A percentile compares a stretch with the other conserved stretches of the same genome.
Evolutionary conservation across 345 rosid species (phyloP).

Genomic region (Sisymbrium irio): DNA sequence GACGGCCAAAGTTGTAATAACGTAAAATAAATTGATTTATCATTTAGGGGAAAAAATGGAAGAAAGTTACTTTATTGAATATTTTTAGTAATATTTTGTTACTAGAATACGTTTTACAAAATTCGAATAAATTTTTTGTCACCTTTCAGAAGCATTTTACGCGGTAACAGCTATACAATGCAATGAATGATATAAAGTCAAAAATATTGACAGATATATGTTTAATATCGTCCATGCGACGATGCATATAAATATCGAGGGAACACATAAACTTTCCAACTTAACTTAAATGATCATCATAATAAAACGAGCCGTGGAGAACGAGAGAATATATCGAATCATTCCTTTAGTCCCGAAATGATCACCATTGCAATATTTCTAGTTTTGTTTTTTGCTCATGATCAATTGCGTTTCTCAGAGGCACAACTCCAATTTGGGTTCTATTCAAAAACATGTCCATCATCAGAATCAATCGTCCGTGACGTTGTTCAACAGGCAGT

Average conservation of each 20-base stretch:
- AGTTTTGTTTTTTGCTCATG: background rate
- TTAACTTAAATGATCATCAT: background rate
- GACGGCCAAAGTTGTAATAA: background rate
- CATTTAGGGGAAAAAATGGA: background rate
- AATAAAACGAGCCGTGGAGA: slow-evolving; percentile 2
- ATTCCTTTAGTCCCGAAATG: slow-evolving; percentile 10
- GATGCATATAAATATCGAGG: slow-evolving; percentile 2
- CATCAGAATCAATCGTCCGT: slow-evolving; percentile 44
- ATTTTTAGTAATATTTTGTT: background rate
- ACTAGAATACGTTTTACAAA: background rate
- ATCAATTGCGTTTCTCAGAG: slow-evolving; percentile 12
- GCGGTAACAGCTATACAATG: slow-evolving; percentile 31
- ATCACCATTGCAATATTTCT: background rate
- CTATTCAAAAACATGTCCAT: slow-evolving; percentile 52
- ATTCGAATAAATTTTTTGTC: background rate
- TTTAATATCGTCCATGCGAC: background rate
- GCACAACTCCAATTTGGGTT: slow-evolving; percentile 52
- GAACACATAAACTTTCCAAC: background rate
- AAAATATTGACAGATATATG: slow-evolving; percentile 9
- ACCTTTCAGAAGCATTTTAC: slow-evolving; percentile 21
- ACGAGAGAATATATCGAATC: background rate
- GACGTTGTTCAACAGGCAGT: slow-evolving; percentile 37
- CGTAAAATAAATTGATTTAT: background rate
- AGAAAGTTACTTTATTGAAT: background rate
- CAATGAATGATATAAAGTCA: slow-evolving; percentile 25